phyloP scores from a whole-genome alignment of 1,284 basidiomycete genomes.

The Pyrrhoderma noxium region DNA sequence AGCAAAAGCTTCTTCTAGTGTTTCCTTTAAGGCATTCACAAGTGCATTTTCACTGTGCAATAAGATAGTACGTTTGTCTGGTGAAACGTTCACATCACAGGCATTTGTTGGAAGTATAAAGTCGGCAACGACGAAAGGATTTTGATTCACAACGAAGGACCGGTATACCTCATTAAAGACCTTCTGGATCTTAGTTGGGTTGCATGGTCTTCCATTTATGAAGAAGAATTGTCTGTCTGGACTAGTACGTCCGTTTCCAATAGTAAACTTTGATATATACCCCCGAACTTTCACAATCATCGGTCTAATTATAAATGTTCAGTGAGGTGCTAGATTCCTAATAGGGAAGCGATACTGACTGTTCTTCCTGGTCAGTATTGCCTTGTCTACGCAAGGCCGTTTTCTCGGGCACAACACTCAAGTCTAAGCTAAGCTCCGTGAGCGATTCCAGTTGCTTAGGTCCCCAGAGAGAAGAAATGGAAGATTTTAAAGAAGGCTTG shows the following conservation, averaged over 20 bases:
- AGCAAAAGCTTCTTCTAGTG: constrained; percentile 58
- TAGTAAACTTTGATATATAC: constrained; percentile 70
- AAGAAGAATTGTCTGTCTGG: constrained; percentile 92
- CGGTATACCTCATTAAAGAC: constrained; percentile 88
- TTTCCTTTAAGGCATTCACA: constrained; percentile 64
- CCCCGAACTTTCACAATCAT: constrained; percentile 55
- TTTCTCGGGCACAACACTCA: constrained; percentile 63
- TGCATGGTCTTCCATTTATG: constrained; percentile 89
- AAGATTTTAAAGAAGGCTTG: constrained; percentile 49
- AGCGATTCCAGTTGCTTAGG: constrained; percentile 72
- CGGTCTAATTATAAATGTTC: not conserved
- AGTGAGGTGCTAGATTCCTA: not conserved
- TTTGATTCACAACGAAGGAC: constrained; percentile 74
- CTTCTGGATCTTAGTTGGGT: constrained; percentile 75
- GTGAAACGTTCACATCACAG: constrained; percentile 94
- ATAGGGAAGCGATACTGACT: constrained; percentile 22
- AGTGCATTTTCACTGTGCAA: constrained; percentile 85
- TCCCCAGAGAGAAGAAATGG: constrained; percentile 81
- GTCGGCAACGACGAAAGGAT: constrained; percentile 48
- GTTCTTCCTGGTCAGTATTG: constrained; percentile 18
- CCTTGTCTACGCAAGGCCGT: constrained; percentile 32
- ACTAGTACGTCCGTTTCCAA: constrained; percentile 66
- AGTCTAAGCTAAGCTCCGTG: constrained; percentile 63
- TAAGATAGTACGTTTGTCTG: constrained; percentile 94
- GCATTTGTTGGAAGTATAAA: constrained; percentile 43